Evolutionary conservation across 257 asterid genomes (phyloP).

Genomic region (Capsicum pubescens): DNA sequence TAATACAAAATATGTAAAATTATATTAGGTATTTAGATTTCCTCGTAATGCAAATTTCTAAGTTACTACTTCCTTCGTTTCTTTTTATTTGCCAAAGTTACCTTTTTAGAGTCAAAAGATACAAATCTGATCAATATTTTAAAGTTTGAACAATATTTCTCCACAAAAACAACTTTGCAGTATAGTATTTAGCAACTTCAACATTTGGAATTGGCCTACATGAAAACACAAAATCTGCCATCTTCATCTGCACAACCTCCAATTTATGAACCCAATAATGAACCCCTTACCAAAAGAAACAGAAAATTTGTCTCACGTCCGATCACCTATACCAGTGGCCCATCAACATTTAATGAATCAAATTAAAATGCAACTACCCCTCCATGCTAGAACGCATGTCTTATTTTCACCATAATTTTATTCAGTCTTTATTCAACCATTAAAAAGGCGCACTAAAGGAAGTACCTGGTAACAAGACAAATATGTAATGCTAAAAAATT

Average conservation of each 20-base stretch:
- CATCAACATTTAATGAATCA: neutral
- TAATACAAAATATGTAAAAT: too few relatives aligned
- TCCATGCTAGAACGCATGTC: neutral
- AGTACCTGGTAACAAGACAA: neutral
- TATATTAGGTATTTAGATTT: too few relatives aligned
- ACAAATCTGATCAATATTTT: too few relatives aligned
- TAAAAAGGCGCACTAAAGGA: neutral
- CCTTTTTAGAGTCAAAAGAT: too few relatives aligned
- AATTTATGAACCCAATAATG: neutral
- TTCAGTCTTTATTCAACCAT: neutral
- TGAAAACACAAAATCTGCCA: neutral
- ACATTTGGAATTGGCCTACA: slow-evolving; percentile 1
- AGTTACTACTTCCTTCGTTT: too few relatives aligned
- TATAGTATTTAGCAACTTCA: neutral
- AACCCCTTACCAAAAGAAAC: neutral
- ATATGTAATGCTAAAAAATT: too few relatives aligned
- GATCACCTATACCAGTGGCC: neutral
- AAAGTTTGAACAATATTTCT: too few relatives aligned
- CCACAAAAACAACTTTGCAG: neutral
- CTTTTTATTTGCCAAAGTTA: too few relatives aligned
- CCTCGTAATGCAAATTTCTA: too few relatives aligned
- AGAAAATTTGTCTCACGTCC: neutral
- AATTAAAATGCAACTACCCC: neutral
- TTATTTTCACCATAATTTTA: neutral
- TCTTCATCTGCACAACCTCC: neutral